Conservation (phyloP, 2,329 filamentous ascomycete genomes). For the Metarhizium album region DNA sequence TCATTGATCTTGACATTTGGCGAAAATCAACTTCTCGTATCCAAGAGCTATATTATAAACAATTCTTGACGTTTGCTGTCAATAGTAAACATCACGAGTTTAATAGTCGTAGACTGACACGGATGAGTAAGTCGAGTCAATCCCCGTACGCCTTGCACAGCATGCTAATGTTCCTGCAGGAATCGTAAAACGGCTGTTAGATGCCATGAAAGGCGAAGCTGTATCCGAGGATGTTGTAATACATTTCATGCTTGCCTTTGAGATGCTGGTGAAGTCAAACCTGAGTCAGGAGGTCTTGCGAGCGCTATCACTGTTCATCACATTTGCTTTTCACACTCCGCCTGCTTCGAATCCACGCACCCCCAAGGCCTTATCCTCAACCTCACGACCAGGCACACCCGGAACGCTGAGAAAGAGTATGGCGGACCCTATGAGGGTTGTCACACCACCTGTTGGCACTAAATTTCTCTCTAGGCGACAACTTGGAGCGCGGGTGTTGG, state of each 20-base stretch:
- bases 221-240: constrained; percentile 62
- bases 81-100: constrained; percentile 88
- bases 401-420: constrained; percentile 26
- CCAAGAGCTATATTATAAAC: constrained; percentile 83
- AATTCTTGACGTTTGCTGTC: constrained; percentile 81
- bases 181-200: constrained; percentile 80
- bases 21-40: constrained; percentile 64
- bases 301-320: constrained; percentile 82
- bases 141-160: not conserved
- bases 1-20: constrained; percentile 93
- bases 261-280: constrained; percentile 67
- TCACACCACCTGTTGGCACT: constrained; percentile 18
- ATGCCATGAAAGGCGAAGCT: constrained; percentile 78
- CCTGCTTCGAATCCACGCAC: constrained; percentile 38
- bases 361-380: constrained; percentile 31
- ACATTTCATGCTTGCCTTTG: constrained; percentile 69
- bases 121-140: constrained; percentile 63
- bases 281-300: constrained; percentile 77
- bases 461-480: constrained; percentile 51
- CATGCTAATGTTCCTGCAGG: constrained; percentile 37
- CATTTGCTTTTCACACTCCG: constrained; percentile 69
- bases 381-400: constrained; percentile 31
- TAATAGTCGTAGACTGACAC: constrained; percentile 73
- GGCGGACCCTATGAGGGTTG: constrained; percentile 21
- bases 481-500: constrained; percentile 63